A percentile compares a stretch with the other conserved stretches of the same genome.
Conservation (phyloP, 257 asterid species). For the Solanum tacnaense region DNA sequence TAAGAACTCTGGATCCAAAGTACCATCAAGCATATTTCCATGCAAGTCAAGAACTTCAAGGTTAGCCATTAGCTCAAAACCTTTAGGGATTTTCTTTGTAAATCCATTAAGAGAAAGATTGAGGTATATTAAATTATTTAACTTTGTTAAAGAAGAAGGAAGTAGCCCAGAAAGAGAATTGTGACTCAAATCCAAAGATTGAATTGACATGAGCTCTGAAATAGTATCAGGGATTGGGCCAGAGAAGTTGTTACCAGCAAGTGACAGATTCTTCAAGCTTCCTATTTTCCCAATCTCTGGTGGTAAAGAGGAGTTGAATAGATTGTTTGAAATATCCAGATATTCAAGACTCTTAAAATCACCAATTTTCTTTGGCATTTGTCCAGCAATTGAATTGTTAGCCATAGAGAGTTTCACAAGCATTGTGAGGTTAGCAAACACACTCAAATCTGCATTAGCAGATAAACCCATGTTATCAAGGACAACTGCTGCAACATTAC, state of each 20-base stretch:
- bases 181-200: slow-evolving; percentile 64
- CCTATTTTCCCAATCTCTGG: slow-evolving; percentile 47
- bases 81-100: slow-evolving; percentile 61
- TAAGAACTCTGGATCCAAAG: slow-evolving; percentile 56
- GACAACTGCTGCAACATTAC: slow-evolving; percentile 88
- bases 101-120: slow-evolving; percentile 67
- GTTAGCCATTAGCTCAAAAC: slow-evolving; percentile 65
- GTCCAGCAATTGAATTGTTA: slow-evolving; percentile 72
- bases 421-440: slow-evolving; percentile 71
- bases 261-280: slow-evolving; percentile 55
- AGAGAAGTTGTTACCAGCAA: slow-evolving; percentile 82
- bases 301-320: slow-evolving; percentile 62
- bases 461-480: slow-evolving; percentile 66
- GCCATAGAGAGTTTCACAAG: slow-evolving; percentile 82
- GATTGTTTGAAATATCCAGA: slow-evolving; percentile 68
- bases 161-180: slow-evolving; percentile 73
- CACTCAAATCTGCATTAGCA: slow-evolving; percentile 67
- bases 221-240: slow-evolving; percentile 67
- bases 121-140: slow-evolving; percentile 51
- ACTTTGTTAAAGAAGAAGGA: slow-evolving; percentile 49
- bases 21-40: slow-evolving; percentile 80
- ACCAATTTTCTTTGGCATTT: slow-evolving; percentile 39
- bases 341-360: slow-evolving; percentile 66
- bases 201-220: slow-evolving; percentile 51
- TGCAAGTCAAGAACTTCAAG: slow-evolving; percentile 80